These are phyloP conservation scores for Smallanthus sonchifolius DNA, from an alignment of 129 eudicot genomes.

Conservation along the genomic window DNA sequence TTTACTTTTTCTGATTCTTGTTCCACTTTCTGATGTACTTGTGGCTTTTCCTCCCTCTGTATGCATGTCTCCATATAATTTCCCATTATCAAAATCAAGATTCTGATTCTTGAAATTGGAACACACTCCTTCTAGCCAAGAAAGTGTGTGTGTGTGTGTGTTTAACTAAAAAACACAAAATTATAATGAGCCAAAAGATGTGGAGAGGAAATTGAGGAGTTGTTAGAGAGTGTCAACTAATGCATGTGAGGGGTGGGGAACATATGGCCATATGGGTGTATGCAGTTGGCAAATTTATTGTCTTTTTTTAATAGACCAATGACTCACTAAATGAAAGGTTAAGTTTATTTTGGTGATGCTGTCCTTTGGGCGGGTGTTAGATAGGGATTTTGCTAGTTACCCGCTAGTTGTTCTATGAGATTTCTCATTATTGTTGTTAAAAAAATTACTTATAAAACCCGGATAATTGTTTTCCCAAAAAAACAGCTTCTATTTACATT, in stretches of 20 bases:
- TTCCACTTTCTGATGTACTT: neutral
- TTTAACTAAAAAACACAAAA: slow-evolving; percentile 14
- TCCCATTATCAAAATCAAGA: slow-evolving; percentile 53
- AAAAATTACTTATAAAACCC: too few species aligned
- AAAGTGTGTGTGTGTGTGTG: neutral
- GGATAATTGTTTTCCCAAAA: too few species aligned
- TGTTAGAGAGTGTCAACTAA: slow-evolving; percentile 41
- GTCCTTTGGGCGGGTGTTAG: too few species aligned
- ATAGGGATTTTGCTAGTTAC: too few species aligned
- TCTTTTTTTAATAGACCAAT: slow-evolving; percentile 25
- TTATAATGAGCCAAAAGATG: slow-evolving; percentile 26
- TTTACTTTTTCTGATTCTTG: neutral
- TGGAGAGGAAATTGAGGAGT: slow-evolving; percentile 30
- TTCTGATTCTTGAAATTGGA: slow-evolving; percentile 6
- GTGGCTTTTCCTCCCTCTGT: slow-evolving; percentile 22
- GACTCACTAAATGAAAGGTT: neutral
- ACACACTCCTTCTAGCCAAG: neutral
- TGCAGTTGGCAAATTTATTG: slow-evolving; percentile 32
- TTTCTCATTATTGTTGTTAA: too few species aligned
- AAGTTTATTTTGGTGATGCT: too few species aligned
- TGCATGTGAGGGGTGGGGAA: slow-evolving; percentile 54
- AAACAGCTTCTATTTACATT: too few species aligned
- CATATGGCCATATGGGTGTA: slow-evolving; percentile 26
- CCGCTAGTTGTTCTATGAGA: too few species aligned
- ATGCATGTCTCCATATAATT: slow-evolving; percentile 54